A percentile compares a stretch with the other conserved stretches of the same genome.
These are phyloP conservation scores for Malus asiatica DNA, from an alignment of 306 rosid genomes.

Conservation along the genomic window DNA sequence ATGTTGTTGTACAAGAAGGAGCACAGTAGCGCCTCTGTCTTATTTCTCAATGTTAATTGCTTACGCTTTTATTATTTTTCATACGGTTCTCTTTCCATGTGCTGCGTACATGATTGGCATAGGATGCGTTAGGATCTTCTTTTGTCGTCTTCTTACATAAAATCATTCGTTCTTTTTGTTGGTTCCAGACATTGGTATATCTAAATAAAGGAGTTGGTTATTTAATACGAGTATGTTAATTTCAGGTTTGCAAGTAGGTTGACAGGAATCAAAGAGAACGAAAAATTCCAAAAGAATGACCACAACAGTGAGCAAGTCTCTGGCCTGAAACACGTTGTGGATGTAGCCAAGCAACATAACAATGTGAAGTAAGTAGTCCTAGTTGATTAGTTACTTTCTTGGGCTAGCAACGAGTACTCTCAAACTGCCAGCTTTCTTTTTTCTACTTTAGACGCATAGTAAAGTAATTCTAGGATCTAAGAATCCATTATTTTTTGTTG, in stretches of 20 bases:
- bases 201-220: not conserved
- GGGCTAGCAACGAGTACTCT: not conserved
- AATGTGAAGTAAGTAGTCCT: constrained; percentile 67
- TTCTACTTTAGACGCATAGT: too few relatives aligned
- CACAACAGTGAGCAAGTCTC: constrained; percentile 37
- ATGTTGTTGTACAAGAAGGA: constrained; percentile 76
- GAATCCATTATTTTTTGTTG: not conserved
- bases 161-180: not conserved
- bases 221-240: constrained; percentile 7
- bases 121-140: not conserved
- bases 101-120: not conserved
- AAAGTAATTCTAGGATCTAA: not conserved
- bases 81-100: not conserved
- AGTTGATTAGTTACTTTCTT: not conserved
- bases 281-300: constrained; percentile 63
- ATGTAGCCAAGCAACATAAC: constrained; percentile 64
- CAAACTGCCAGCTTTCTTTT: not conserved
- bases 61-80: not conserved
- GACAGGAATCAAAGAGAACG: constrained; percentile 84
- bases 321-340: constrained; percentile 81
- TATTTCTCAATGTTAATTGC: not conserved
- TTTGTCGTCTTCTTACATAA: not conserved
- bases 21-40: constrained; percentile 63
- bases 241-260: constrained; percentile 83
- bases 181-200: not conserved